These are phyloP conservation scores for Diaporthe batatas DNA, from an alignment of 2,329 filamentous ascomycete species.

Conservation along the genomic window DNA sequence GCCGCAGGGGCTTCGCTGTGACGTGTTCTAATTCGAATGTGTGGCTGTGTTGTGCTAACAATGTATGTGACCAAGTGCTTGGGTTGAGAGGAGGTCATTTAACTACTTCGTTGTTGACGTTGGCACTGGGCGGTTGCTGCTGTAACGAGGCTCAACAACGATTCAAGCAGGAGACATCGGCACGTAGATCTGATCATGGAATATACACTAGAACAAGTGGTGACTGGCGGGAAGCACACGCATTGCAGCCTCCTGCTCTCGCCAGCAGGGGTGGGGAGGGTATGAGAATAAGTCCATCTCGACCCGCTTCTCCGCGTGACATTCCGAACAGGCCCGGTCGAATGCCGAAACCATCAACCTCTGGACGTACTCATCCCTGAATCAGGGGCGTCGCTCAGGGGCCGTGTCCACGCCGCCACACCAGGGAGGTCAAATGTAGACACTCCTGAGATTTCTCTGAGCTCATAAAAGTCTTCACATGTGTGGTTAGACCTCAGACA, in stretches of 20 bases:
- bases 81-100: background rate
- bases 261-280: constrained; percentile 7
- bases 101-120: background rate
- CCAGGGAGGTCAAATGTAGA: background rate
- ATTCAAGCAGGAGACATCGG: background rate
- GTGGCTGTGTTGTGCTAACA: too few species aligned
- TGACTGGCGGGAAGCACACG: background rate
- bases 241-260: background rate
- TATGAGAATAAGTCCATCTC: constrained; percentile 4
- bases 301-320: constrained; percentile 27
- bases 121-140: background rate
- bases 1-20: too few species aligned
- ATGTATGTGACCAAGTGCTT: too few species aligned
- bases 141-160: background rate
- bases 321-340: constrained; percentile 18
- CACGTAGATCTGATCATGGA: background rate
- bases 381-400: constrained; percentile 11
- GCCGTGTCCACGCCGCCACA: background rate
- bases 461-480: background rate
- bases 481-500: background rate
- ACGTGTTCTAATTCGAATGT: too few species aligned
- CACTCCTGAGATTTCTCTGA: background rate
- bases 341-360: background rate
- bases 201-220: background rate
- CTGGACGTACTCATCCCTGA: constrained; percentile 7